Evolutionary conservation across 2,329 filamentous ascomycete species (phyloP), one percentile per base, ranked within the genome.

Genomic region (Paradendryphiella salina): DNA sequence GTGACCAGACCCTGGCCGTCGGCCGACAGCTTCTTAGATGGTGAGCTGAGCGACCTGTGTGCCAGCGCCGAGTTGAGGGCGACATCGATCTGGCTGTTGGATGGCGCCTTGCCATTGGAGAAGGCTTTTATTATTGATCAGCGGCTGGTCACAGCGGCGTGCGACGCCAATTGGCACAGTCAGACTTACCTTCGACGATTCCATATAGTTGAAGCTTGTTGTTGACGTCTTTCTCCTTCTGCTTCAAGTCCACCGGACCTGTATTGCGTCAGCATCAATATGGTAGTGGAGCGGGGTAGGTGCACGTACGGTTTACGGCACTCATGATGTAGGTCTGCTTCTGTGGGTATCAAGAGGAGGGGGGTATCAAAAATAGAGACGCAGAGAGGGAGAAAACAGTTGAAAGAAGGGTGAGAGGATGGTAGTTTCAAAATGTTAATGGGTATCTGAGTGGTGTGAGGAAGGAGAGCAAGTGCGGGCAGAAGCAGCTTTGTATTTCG

Each of bases 21-120:
- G 1, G 80, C 60, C 0, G 93, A 97, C 5, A 99, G 85, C 70
- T 87, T 87, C 53, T 82, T 77, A 0, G 89, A 87, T 5, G 92
- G 91, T 18, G 77, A 83, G 3, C 83, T 75, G 20, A 97, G 78
- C 7, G 84, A 79, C 70, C 82, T 85, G 60, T 88, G 92, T 28
- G 80, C 80, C 42, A 96, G 80, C 64, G 90, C 88, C 71, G 88
- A 94, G 81, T 95, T 97, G 71, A 99, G 77, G 21, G 94, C 92
- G 40, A 96, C 82, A 77, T 97, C 94, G 73, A 96, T 95, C 79
- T 96, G 92, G 66, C 93, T 89, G 76, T 96, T 96, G 66, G 92
- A 96, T 57, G 93, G 93, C 37, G 92, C 86, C 75, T 96, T 97
- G 79, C 92, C 92, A 63, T 85, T 83, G 70, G 88, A 81, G 74